Conservation (phyloP, 768 basidiomycete species). For the Tricholoma sp. region DNA sequence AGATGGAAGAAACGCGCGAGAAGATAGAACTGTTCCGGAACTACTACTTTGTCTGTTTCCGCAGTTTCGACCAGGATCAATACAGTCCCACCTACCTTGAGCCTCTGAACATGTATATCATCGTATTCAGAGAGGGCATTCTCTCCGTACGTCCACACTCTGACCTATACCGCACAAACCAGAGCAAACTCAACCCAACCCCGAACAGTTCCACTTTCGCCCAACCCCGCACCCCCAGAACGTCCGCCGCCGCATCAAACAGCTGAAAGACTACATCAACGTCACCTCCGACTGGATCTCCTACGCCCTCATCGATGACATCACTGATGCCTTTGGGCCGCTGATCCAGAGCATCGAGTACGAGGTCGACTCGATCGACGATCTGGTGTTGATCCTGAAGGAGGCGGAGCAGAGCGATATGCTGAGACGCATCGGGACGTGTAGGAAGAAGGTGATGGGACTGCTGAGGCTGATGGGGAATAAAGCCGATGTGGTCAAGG, state of each 20-base stretch:
- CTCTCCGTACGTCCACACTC: conserved; percentile 63
- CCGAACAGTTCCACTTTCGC: conserved; percentile 85
- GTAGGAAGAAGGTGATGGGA: conserved; percentile 99
- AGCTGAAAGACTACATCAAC: conserved; percentile 97
- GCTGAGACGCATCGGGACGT: conserved; percentile 94
- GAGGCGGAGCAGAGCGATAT: conserved; percentile 97
- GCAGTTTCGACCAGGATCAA: conserved; percentile 97
- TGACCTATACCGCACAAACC: neutral
- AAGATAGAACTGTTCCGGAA: conserved; percentile 99
- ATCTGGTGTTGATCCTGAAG: conserved; percentile 94
- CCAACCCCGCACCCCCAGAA: conserved; percentile 98
- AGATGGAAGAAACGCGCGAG: conserved; percentile 99
- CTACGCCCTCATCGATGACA: conserved; percentile 98
- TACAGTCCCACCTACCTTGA: conserved; percentile 97
- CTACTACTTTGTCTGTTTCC: conserved; percentile 98
- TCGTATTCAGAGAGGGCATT: conserved; percentile 96
- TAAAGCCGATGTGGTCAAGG: conserved; percentile 99
- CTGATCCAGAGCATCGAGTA: conserved; percentile 98
- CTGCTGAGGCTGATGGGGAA: conserved; percentile 95
- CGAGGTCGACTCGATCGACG: conserved; percentile 98
- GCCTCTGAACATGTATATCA: conserved; percentile 99
- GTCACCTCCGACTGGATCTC: conserved; percentile 99
- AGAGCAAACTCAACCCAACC: neutral
- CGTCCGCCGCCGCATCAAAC: conserved; percentile 96
- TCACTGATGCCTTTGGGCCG: conserved; percentile 98